phyloP scores from a whole-genome alignment of 2,329 filamentous ascomycete genomes.

The Pyrenochaeta sp. region DNA sequence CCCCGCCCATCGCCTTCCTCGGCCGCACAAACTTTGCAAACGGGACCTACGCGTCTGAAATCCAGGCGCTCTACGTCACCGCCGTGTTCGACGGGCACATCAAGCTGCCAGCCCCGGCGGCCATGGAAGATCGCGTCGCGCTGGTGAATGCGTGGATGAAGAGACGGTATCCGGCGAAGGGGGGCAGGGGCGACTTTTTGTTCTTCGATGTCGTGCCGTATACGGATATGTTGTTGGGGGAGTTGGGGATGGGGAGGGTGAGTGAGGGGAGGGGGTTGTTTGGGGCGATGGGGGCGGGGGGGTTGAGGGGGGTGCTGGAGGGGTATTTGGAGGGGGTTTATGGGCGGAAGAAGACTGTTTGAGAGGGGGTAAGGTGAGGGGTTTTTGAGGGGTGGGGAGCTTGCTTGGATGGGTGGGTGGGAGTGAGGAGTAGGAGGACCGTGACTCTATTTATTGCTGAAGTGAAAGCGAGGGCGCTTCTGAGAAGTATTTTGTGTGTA shows the following conservation, averaged over 20 bases:
- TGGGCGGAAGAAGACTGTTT: neutral
- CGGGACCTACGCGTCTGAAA: conserved; percentile 32
- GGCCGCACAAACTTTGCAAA: conserved; percentile 32
- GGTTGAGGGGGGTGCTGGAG: neutral
- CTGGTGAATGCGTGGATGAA: conserved; percentile 7
- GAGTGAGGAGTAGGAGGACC: too few species aligned
- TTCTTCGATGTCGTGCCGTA: conserved; percentile 15
- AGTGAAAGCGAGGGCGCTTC: too few species aligned
- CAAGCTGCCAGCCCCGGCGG: neutral
- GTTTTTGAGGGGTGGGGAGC: too few species aligned
- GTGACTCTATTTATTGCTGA: too few species aligned
- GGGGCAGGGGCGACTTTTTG: conserved; percentile 7
- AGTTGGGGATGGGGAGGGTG: conserved; percentile 13
- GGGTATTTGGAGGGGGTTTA: neutral
- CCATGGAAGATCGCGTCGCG: conserved; percentile 11
- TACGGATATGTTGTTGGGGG: conserved; percentile 11
- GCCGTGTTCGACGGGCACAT: conserved; percentile 28
- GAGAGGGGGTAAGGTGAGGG: too few species aligned
- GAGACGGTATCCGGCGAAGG: conserved; percentile 11
- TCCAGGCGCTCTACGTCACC: conserved; percentile 35
- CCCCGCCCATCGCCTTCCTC: conserved; percentile 35
- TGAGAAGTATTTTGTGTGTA: too few species aligned
- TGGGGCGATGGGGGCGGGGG: neutral
- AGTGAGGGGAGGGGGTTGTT: conserved; percentile 15
- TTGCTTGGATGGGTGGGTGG: too few species aligned